Base-by-base conservation (phyloP, 192 early-diverging fungal species). In the Gaertneriomyces sp. region DNA sequence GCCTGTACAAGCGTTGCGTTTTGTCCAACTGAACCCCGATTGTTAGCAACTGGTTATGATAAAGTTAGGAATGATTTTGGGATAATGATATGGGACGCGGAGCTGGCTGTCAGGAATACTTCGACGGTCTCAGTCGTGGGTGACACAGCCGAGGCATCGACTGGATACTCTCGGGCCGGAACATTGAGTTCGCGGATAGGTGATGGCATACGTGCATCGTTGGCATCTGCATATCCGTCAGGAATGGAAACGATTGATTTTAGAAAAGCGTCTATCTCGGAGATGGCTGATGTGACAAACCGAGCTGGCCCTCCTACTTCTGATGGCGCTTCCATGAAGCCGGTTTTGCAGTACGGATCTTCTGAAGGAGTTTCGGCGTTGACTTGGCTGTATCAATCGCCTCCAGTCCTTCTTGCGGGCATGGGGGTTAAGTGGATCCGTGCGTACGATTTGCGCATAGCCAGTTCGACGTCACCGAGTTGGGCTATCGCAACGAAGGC, bases 81-180 rank as follows among this genome's bases (percentile, higher is more conserved):
- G 58, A 64, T 91, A 45, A 72, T 89, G 63, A 81, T 93, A 4
- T 93, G 90, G 89, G 89, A 93, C 76, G 68, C 88, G 4, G 83
- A 82, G 53, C 71, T 77, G 56, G 75, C 84, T 16, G 60, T 79
- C 46, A 25, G 43, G 64, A 41, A 20, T 45, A 39, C 12, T 14
- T 42, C 19, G 38, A 33, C n/a, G 38, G 20, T 20, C 19, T 42
- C 17, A 33, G 25, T 33, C 25, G 25, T 33, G 25, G 25, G 25
- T 1, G 25, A 33, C 25, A 33, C 25, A 33, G 2, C 25, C 25
- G 25, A 33, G 25, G 2, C 17, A 2, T n/a, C 12, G 12, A 17
- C 47, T n/a, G 47, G 47, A 17, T 17, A 49, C 47, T 49, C 47
- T 49, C 47, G 47, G 12, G 12, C 12, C 0, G 47, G 47, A 49